Percentiles rank a stretch among this genome's conserved stretches.
phyloP scores from a whole-genome alignment of 1,139 yeast genomes.

The Taiozyma sp. region DNA sequence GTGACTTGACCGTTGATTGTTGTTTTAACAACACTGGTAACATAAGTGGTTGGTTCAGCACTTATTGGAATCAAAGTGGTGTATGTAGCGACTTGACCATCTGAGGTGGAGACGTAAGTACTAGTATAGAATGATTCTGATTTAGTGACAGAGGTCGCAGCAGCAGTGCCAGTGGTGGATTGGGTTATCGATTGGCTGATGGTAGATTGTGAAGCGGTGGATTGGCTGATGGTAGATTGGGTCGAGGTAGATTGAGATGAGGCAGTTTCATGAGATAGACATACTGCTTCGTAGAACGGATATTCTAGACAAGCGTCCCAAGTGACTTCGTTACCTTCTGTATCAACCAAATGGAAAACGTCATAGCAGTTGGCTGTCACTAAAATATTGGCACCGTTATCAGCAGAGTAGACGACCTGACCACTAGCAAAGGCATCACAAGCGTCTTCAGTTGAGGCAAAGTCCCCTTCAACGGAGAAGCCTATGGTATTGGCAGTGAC shows the following conservation, averaged over 20 bases:
- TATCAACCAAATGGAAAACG: conserved; percentile 17
- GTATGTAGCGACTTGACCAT: conserved; percentile 2
- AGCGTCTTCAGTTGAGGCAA: conserved; percentile 7
- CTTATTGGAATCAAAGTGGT: conserved; percentile 4
- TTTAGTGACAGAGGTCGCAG: conserved; percentile 1
- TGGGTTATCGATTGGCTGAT: background rate
- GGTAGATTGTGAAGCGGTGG: background rate
- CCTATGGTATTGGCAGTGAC: conserved; percentile 11
- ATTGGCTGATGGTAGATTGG: background rate
- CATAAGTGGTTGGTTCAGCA: conserved; percentile 8
- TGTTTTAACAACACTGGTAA: conserved; percentile 17
- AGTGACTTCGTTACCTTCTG: conserved; percentile 8
- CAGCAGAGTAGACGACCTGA: conserved; percentile 18
- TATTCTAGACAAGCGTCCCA: conserved; percentile 23
- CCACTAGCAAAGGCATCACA: conserved; percentile 15
- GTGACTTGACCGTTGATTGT: conserved; percentile 9
- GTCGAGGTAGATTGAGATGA: background rate
- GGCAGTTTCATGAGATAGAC: conserved; percentile 3
- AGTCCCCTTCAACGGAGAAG: conserved; percentile 12
- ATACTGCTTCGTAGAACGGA: conserved; percentile 17
- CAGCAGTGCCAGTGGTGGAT: background rate
- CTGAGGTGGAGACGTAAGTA: conserved; percentile 1
- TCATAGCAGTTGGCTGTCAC: conserved; percentile 21
- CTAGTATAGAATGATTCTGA: background rate
- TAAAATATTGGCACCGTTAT: conserved; percentile 11